Evolutionary conservation across 805 yeast species (phyloP), one percentile per base, ranked within the genome.

Genomic region (Lipomyces anomalus): DNA sequence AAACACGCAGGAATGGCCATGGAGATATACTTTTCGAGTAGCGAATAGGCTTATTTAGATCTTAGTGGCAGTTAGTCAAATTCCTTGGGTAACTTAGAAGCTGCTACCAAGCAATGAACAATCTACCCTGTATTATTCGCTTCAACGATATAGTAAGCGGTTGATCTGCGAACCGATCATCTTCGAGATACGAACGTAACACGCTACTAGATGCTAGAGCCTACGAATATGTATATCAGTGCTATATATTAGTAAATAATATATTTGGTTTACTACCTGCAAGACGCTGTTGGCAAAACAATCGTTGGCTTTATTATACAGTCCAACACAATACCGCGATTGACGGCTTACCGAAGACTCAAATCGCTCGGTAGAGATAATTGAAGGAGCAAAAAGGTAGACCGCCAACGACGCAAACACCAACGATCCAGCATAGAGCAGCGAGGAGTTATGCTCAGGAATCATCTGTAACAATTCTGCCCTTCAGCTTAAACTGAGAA

Each of bases 281-380:
- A 92, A 59, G 1, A 89, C 80, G 5, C 94, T 77, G 60, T 92
- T 90, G 50, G 95, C 95, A 67, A 86, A 90, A 63, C 98, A 90
- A 62, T 88, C 96, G 54, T 86, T 85, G 48, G 89, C 75, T 52
- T 80, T 71, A 63, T 90, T 92, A 55, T 80, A 72, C 37, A 90
- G 68, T 2, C 97, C 97, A 0, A 92, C 86, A 7, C 95, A 82
- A 58, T 77, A 70, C 36, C 59, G 47, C 22, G 43, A 32, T 21
- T 34, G 28, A n/a, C n/a, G n/a, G 22, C 33, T 35, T 21, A 37
- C 24, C 30, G 41, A 40, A 22, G 43, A 16, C 18, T 43, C 41
- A 13, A 13, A 41, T 9, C 33, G 21, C n/a, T n/a, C 28, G 17
- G 41, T 11, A 33, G 21, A 17, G 28, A 56, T 35, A n/a, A 46